Evolutionary conservation across 1,139 yeast genomes (phyloP).

Genomic region (Trichomonascaceae sp.): DNA sequence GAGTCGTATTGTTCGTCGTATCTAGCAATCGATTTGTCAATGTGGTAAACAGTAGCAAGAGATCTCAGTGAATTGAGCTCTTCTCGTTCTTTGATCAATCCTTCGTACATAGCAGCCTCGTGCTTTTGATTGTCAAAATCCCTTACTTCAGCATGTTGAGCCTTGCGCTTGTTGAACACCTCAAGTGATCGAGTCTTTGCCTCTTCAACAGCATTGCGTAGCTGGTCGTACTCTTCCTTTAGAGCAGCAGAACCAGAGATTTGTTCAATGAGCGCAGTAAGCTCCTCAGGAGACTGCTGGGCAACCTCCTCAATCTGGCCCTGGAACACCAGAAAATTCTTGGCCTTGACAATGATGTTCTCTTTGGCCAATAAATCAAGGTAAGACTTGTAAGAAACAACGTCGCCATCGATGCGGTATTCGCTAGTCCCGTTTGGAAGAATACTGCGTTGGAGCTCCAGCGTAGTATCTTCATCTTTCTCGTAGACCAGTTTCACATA

Average conservation of each 20-base stretch:
- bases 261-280: constrained; percentile 63
- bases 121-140: constrained; percentile 66
- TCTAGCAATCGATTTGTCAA: constrained; percentile 34
- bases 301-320: constrained; percentile 96
- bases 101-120: constrained; percentile 60
- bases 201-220: constrained; percentile 52
- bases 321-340: constrained; percentile 87
- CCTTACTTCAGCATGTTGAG: constrained; percentile 61
- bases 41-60: constrained; percentile 56
- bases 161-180: constrained; percentile 59
- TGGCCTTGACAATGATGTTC: constrained; percentile 76
- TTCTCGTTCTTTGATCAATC: constrained; percentile 34
- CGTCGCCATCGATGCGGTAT: constrained; percentile 51
- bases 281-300: constrained; percentile 66
- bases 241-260: constrained; percentile 71
- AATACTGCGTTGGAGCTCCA: constrained; percentile 14
- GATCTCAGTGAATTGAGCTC: constrained; percentile 37
- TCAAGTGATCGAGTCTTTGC: constrained; percentile 47
- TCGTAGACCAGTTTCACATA: constrained; percentile 74
- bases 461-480: constrained; percentile 33
- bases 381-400: constrained; percentile 56
- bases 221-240: constrained; percentile 51
- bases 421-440: constrained; percentile 43
- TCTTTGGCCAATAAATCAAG: constrained; percentile 56
- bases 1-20: constrained; percentile 13